phyloP scores from a whole-genome alignment of 768 basidiomycete species.

The Rhizopogon vulgaris region DNA sequence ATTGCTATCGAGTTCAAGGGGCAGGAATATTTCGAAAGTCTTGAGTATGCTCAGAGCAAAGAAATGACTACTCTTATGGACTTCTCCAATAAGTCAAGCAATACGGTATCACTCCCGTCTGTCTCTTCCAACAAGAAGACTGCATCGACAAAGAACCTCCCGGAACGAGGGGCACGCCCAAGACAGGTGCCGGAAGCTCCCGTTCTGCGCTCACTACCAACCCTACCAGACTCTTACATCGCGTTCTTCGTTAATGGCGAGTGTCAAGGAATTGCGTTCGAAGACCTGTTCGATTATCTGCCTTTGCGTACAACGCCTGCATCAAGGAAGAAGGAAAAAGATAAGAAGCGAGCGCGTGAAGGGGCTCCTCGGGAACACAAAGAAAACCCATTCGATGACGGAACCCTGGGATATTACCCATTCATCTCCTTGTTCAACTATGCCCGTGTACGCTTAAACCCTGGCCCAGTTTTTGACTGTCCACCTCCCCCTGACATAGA shows the following conservation, averaged over 20 bases:
- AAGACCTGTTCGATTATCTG: conserved; percentile 84
- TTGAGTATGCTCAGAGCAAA: conserved; percentile 83
- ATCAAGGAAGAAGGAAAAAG: conserved; percentile 47
- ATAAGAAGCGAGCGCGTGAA: conserved; percentile 54
- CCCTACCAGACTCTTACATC: conserved; percentile 63
- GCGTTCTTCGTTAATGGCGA: conserved; percentile 92
- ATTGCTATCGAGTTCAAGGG: conserved; percentile 93
- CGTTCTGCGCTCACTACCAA: conserved; percentile 60
- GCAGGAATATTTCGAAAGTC: conserved; percentile 93
- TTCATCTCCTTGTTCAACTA: conserved; percentile 92
- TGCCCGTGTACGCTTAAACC: conserved; percentile 77
- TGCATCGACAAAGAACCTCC: conserved; percentile 60
- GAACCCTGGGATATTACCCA: conserved; percentile 91
- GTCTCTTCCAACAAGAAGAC: conserved; percentile 53
- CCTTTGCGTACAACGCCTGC: conserved; percentile 65
- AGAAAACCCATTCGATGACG: conserved; percentile 90
- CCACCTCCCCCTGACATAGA: conserved; percentile 80
- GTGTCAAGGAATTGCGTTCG: conserved; percentile 76
- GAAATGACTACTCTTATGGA: conserved; percentile 93
- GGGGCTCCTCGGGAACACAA: conserved; percentile 64
- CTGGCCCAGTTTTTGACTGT: conserved; percentile 82
- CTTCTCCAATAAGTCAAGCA: conserved; percentile 53
- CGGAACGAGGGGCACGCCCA: conserved; percentile 45
- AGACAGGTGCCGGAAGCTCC: conserved; percentile 26
- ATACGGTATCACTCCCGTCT: conserved; percentile 51